Percentiles rank a stretch among this genome's conserved stretches.
phyloP scores from a whole-genome alignment of 108 stramenopile genomes.

The Skeletonema costatum region DNA sequence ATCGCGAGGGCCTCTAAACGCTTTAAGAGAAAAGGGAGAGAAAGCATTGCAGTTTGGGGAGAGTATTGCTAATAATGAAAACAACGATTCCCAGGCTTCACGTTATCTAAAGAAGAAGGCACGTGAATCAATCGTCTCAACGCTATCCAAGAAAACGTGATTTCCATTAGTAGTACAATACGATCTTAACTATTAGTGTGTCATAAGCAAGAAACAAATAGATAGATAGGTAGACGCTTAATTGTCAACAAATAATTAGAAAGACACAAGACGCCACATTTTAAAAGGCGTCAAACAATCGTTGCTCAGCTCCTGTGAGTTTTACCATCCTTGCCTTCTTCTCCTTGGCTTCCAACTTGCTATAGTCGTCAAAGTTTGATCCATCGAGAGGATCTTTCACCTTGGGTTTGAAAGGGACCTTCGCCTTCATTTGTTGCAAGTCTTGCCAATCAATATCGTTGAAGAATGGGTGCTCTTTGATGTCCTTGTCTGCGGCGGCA shows the following conservation, averaged over 20 bases:
- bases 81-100: not conserved
- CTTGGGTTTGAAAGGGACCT: slow-evolving; percentile 92
- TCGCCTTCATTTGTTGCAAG: slow-evolving; percentile 61
- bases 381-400: slow-evolving; percentile 88
- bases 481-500: slow-evolving; percentile 68
- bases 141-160: not conserved
- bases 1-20: not conserved
- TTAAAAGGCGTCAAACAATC: slow-evolving; percentile 43
- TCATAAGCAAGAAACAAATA: not conserved
- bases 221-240: not conserved
- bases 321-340: slow-evolving; percentile 26
- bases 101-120: not conserved
- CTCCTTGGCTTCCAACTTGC: slow-evolving; percentile 37
- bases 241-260: slow-evolving; percentile 5
- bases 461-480: slow-evolving; percentile 85
- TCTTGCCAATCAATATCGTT: slow-evolving; percentile 63
- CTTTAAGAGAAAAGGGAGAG: not conserved
- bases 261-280: not conserved
- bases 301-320: slow-evolving; percentile 41
- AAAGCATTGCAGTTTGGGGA: not conserved
- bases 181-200: not conserved
- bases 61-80: not conserved
- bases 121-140: not conserved
- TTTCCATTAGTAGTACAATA: not conserved
- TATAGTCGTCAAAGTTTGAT: slow-evolving; percentile 89